phyloP scores from a whole-genome alignment of 768 basidiomycete genomes.

The Gyrodon lividus region DNA sequence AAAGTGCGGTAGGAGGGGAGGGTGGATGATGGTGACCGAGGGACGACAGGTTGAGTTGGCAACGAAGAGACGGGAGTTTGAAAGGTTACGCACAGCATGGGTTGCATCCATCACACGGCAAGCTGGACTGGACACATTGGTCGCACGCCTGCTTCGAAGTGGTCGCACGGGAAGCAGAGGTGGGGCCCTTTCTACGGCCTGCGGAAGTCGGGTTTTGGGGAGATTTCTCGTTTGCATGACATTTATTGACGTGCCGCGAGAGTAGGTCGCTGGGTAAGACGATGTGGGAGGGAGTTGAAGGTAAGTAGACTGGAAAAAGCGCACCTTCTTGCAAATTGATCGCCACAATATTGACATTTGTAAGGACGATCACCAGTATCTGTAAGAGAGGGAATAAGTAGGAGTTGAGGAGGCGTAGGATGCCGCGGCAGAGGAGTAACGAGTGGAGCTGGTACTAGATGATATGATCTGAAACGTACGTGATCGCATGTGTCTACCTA shows the following conservation, averaged over 20 bases:
- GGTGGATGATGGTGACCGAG: slow-evolving; percentile 2
- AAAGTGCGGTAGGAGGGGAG: neutral
- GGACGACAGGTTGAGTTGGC: neutral
- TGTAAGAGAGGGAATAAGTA: slow-evolving; percentile 30
- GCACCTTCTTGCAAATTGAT: slow-evolving; percentile 86
- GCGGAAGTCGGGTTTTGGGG: slow-evolving; percentile 33
- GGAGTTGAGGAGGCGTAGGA: slow-evolving; percentile 12
- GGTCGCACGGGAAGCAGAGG: slow-evolving; percentile 67
- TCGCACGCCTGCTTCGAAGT: slow-evolving; percentile 85
- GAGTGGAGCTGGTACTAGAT: slow-evolving; percentile 7
- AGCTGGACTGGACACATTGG: slow-evolving; percentile 72
- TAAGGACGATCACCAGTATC: slow-evolving; percentile 90
- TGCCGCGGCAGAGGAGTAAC: neutral
- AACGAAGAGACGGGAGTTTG: neutral
- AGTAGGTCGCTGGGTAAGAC: slow-evolving; percentile 64
- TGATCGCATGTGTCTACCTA: slow-evolving; percentile 87
- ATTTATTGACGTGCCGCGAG: slow-evolving; percentile 85
- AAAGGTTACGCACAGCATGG: slow-evolving; percentile 60
- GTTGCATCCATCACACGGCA: slow-evolving; percentile 78
- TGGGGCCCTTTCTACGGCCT: slow-evolving; percentile 60
- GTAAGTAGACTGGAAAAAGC: slow-evolving; percentile 9
- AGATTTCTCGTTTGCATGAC: slow-evolving; percentile 75
- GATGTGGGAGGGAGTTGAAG: slow-evolving; percentile 2
- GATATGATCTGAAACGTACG: slow-evolving; percentile 61
- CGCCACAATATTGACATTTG: slow-evolving; percentile 84